Percentiles rank a stretch among this genome's conserved stretches.
Evolutionary conservation across 352 stramenopile genomes (phyloP).

Genomic region (Phytophthora pluvialis): DNA sequence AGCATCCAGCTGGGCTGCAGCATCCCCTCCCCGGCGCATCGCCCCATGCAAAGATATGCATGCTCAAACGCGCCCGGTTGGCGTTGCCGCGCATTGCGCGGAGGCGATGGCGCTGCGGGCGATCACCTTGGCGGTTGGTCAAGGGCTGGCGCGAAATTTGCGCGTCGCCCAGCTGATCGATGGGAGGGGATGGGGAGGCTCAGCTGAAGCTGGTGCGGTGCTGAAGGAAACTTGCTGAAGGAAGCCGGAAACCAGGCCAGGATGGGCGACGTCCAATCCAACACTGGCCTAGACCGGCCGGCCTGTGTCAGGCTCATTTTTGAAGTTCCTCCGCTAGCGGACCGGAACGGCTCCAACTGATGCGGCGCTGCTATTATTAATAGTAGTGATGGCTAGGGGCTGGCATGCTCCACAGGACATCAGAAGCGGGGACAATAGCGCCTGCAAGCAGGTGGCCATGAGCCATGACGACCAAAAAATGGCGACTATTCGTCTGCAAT

Average conservation of each 20-base stretch:
- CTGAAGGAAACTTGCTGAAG: too few species aligned
- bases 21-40: constrained; percentile 18
- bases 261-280: too few species aligned
- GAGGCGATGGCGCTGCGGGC: neutral
- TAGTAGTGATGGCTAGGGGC: too few species aligned
- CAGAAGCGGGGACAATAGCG: too few species aligned
- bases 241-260: too few species aligned
- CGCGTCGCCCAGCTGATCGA: constrained; percentile 17
- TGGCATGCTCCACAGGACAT: too few species aligned
- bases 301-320: neutral
- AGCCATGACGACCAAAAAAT: too few species aligned
- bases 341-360: neutral
- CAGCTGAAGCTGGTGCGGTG: constrained; percentile 28
- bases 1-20: constrained; percentile 1
- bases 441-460: too few species aligned
- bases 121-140: constrained; percentile 5
- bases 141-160: constrained; percentile 22
- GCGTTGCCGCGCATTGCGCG: neutral
- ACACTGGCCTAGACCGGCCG: neutral
- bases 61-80: constrained; percentile 1
- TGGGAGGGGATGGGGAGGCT: constrained; percentile 24
- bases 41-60: constrained; percentile 17
- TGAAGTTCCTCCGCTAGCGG: neutral
- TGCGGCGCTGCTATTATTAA: too few species aligned
- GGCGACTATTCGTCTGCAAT: too few species aligned